These are phyloP conservation scores for Ceratocystis albifundus DNA, from an alignment of 2,329 filamentous ascomycete genomes.

Conservation along the genomic window DNA sequence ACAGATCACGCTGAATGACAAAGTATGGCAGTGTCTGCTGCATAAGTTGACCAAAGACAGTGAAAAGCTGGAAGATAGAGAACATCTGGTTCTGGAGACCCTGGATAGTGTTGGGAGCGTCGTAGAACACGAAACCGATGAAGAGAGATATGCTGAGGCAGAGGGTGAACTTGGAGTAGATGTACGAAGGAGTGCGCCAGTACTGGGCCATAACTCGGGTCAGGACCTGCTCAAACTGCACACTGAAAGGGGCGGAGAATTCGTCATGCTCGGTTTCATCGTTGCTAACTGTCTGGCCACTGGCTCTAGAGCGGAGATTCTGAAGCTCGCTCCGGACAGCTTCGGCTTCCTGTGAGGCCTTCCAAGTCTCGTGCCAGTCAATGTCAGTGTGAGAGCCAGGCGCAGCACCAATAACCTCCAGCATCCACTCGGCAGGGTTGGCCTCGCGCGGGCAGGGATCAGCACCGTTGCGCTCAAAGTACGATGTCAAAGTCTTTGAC, in stretches of 20 bases:
- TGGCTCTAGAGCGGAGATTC: conserved; percentile 40
- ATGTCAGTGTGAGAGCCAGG: conserved; percentile 52
- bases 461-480: conserved; percentile 65
- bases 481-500: conserved; percentile 54
- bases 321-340: conserved; percentile 47
- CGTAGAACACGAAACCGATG: conserved; percentile 71
- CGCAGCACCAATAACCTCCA: conserved; percentile 50
- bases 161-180: conserved; percentile 68
- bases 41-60: conserved; percentile 67
- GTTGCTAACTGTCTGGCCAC: conserved; percentile 23
- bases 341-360: conserved; percentile 44
- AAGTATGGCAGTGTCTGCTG: conserved; percentile 82
- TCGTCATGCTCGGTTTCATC: conserved; percentile 38
- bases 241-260: conserved; percentile 63
- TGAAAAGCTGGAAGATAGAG: conserved; percentile 70
- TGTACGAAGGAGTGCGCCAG: conserved; percentile 81
- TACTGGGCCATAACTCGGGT: conserved; percentile 78
- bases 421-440: conserved; percentile 78
- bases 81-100: conserved; percentile 82
- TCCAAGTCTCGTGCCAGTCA: conserved; percentile 55
- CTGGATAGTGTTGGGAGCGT: conserved; percentile 58
- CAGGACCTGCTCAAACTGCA: conserved; percentile 57
- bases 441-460: conserved; percentile 52
- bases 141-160: conserved; percentile 57
- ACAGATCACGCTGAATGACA: conserved; percentile 66